A percentile compares a stretch with the other conserved stretches of the same genome.
These are phyloP conservation scores for Xylaria digitata DNA, from an alignment of 2,329 filamentous ascomycete species.

Conservation along the genomic window DNA sequence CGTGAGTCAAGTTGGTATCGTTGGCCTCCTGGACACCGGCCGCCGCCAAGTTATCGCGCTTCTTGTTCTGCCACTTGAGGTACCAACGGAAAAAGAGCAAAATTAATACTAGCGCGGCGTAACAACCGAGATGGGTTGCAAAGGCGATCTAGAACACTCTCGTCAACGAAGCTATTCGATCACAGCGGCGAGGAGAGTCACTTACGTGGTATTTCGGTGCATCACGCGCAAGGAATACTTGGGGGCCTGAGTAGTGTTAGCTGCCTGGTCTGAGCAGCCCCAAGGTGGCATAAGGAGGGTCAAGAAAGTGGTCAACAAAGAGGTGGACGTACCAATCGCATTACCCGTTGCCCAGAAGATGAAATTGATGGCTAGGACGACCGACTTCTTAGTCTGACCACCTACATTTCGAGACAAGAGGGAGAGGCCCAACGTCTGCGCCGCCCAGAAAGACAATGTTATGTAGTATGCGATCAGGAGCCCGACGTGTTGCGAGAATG, in stretches of 20 bases:
- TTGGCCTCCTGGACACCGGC: constrained; percentile 46
- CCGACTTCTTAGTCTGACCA: constrained; percentile 78
- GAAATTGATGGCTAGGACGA: constrained; percentile 76
- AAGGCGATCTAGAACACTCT: constrained; percentile 64
- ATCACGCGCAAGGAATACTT: constrained; percentile 71
- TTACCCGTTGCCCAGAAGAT: constrained; percentile 77
- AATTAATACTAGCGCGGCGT: constrained; percentile 67
- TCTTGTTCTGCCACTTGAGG: constrained; percentile 65
- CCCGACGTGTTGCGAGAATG: constrained; percentile 69
- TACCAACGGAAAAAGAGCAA: constrained; percentile 70
- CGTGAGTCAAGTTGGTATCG: constrained; percentile 46
- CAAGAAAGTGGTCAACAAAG: constrained; percentile 7
- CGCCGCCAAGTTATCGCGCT: constrained; percentile 47
- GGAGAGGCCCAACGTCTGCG: constrained; percentile 73
- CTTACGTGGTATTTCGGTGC: constrained; percentile 69
- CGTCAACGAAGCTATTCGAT: constrained; percentile 15
- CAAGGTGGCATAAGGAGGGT: too few species aligned
- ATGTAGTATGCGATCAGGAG: constrained; percentile 81
- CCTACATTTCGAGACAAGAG: constrained; percentile 77
- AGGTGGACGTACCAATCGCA: constrained; percentile 63
- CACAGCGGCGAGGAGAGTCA: neutral
- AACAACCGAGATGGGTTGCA: constrained; percentile 76
- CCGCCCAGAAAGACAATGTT: constrained; percentile 81
- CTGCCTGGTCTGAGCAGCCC: neutral
- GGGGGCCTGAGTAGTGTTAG: constrained; percentile 59